Evolutionary conservation across 1,139 yeast genomes (phyloP).

Genomic region (Sugiyamaella castrensis): DNA sequence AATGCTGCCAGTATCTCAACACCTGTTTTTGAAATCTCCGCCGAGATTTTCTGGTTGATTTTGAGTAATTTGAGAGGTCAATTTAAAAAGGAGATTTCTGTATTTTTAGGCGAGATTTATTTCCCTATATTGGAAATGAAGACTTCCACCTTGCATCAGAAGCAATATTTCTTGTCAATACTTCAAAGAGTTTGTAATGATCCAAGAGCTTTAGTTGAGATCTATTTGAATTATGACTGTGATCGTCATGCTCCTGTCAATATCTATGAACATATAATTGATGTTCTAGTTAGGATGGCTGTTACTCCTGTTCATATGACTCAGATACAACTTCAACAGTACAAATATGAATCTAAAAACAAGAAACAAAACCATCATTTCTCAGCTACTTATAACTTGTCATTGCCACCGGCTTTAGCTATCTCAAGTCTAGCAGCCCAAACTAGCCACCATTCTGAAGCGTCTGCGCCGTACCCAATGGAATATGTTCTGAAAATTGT

Average conservation of each 20-base stretch:
- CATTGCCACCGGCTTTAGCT: conserved; percentile 71
- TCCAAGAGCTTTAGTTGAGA: conserved; percentile 86
- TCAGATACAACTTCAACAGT: conserved; percentile 63
- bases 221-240: conserved; percentile 93
- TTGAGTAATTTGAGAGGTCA: conserved; percentile 79
- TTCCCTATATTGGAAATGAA: conserved; percentile 92
- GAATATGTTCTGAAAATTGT: conserved; percentile 84
- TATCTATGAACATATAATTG: conserved; percentile 77
- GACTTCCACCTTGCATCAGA: conserved; percentile 89
- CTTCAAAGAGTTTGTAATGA: conserved; percentile 80
- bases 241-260: conserved; percentile 74
- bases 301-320: conserved; percentile 70
- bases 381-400: conserved; percentile 70
- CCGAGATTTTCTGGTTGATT: conserved; percentile 91
- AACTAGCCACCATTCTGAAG: conserved; percentile 54
- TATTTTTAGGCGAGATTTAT: conserved; percentile 87
- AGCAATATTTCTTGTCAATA: conserved; percentile 75
- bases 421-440: conserved; percentile 49
- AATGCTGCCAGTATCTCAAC: conserved; percentile 92
- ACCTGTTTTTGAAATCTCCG: conserved; percentile 85
- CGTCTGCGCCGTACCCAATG: conserved; percentile 40
- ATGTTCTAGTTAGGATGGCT: conserved; percentile 71
- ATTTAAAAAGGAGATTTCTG: conserved; percentile 90
- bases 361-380: conserved; percentile 49
- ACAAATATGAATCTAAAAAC: conserved; percentile 53